Evolutionary conservation across 345 rosid genomes (phyloP).

Genomic region (Salix exigua): DNA sequence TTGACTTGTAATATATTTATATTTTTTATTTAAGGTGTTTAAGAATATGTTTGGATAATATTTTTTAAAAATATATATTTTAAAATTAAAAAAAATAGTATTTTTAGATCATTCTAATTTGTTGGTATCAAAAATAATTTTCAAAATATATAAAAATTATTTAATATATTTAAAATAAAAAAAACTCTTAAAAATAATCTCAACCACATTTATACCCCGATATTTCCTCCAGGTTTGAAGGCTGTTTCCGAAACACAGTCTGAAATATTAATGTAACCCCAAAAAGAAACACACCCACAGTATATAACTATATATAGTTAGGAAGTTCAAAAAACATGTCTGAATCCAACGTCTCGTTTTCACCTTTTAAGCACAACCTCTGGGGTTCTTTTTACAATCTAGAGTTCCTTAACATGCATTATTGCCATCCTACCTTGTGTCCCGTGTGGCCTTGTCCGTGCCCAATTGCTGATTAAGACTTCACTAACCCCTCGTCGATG

Average conservation of each 20-base stretch:
- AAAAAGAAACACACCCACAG: neutral
- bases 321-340: neutral
- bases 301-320: neutral
- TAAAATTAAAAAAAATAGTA: too few species aligned
- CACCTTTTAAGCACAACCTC: neutral
- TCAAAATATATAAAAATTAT: too few species aligned
- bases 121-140: too few species aligned
- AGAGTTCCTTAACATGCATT: neutral
- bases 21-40: too few species aligned
- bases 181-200: too few species aligned
- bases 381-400: neutral
- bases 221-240: neutral
- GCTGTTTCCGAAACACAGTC: neutral
- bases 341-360: neutral
- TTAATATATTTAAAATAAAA: too few species aligned
- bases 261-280: neutral
- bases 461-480: slow-evolving; percentile 7
- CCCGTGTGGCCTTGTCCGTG: neutral
- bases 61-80: too few species aligned
- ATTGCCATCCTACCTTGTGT: neutral
- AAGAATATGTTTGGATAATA: accelerated
- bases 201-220: neutral
- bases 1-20: too few species aligned
- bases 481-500: neutral
- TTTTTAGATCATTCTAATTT: too few species aligned